Conservation (phyloP, 1,284 basidiomycete genomes). For the Tilletia setariae region DNA sequence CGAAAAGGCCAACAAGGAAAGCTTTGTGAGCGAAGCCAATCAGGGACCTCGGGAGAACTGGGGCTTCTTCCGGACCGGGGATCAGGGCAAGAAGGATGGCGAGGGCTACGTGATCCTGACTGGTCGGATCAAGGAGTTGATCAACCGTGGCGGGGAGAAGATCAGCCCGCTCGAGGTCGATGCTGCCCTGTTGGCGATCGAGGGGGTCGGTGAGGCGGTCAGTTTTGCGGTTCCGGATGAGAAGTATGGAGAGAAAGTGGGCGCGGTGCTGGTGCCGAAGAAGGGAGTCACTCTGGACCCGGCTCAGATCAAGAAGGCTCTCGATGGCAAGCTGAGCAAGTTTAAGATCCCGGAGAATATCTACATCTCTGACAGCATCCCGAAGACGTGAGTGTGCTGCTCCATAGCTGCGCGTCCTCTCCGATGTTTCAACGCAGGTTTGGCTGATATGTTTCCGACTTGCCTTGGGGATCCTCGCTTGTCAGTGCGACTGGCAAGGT, state of each 20-base stretch:
- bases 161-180: slow-evolving; percentile 67
- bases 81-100: slow-evolving; percentile 64
- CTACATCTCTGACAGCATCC: slow-evolving; percentile 54
- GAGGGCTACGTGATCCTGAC: slow-evolving; percentile 63
- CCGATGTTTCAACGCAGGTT: neutral
- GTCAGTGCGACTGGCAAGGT: slow-evolving; percentile 48
- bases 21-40: slow-evolving; percentile 48
- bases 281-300: slow-evolving; percentile 32
- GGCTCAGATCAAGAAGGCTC: slow-evolving; percentile 37
- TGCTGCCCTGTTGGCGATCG: slow-evolving; percentile 58
- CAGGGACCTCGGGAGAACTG: slow-evolving; percentile 44
- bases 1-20: slow-evolving; percentile 55
- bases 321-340: slow-evolving; percentile 48
- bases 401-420: too few species aligned
- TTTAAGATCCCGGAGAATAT: slow-evolving; percentile 56
- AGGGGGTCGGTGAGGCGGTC: slow-evolving; percentile 61
- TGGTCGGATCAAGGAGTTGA: slow-evolving; percentile 53
- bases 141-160: slow-evolving; percentile 64
- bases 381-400: slow-evolving; percentile 43
- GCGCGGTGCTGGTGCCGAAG: slow-evolving; percentile 53
- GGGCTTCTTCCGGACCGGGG: slow-evolving; percentile 63
- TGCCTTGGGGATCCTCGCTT: too few species aligned
- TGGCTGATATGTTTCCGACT: neutral
- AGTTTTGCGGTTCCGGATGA: slow-evolving; percentile 56
- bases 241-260: slow-evolving; percentile 54